Conservation (phyloP, 345 rosid genomes). For the Eucalyptus pumila region DNA sequence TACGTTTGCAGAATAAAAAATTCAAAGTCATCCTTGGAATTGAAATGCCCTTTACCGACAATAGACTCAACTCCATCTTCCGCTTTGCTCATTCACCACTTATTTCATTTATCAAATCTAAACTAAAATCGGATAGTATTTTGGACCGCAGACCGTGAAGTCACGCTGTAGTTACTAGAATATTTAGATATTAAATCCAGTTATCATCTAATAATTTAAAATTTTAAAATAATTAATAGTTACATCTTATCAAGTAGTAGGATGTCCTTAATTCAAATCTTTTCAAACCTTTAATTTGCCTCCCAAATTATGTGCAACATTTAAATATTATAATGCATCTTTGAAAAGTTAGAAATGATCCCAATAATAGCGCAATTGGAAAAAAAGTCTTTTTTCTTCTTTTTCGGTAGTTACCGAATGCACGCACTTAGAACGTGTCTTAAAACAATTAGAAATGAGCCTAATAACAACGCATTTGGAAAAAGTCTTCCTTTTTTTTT, state of each 20-base stretch:
- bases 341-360: neutral
- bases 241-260: neutral
- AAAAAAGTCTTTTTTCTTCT: neutral
- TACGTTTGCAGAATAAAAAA: neutral
- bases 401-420: neutral
- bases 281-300: neutral
- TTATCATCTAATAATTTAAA: neutral
- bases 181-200: neutral
- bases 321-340: neutral
- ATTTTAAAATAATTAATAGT: neutral
- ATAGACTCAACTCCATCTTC: neutral
- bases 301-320: neutral
- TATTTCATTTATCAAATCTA: neutral
- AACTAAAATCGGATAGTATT: neutral
- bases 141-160: neutral
- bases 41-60: neutral
- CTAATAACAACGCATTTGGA: neutral
- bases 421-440: neutral
- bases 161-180: neutral
- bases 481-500: neutral
- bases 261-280: neutral
- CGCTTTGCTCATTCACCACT: neutral
- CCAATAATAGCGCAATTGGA: rapidly evolving
- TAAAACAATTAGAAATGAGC: neutral
- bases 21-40: neutral